Evolutionary conservation across 2,329 filamentous ascomycete genomes (phyloP), one percentile per base, ranked within the genome.

Genomic region (Colletotrichum filicis): DNA sequence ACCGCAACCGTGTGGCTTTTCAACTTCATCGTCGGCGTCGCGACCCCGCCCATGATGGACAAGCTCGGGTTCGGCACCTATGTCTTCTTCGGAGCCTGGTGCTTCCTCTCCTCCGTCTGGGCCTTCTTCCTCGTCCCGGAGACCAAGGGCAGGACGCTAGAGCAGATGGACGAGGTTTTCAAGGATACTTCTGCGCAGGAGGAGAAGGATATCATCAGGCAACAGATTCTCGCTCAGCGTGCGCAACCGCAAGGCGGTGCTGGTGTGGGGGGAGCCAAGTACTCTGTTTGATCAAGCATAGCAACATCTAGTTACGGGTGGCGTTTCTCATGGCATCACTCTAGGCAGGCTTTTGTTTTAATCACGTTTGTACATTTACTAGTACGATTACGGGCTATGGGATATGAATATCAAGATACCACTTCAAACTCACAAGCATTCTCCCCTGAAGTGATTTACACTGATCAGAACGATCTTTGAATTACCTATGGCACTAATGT

Each of bases 81-180:
- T 74, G 84, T 91, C 58, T 92, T 92, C 82, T 92, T 92, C 74
- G 87, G 87, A 0, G 81, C 84, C 3, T 89, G 89, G 75, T 88
- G 86, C 74, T 75, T 87, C 1, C 76, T 89, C 7, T 84, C 85
- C 0, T 79, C 85, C 7, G 70, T 85, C 0, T 90, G 87, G 82
- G 86, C 86, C 0, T 88, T 81, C 73, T 86, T 90, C 75, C 85
- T 88, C 61, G 86, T 92, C 0, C 90, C 90, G 0, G 90, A 92
- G 77, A 92, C 90, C 0, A 86, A 84, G 60, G 88, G 88, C 22
- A 83, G 80, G 75, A 89, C 84, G 0, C 81, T 91, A 0, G 89
- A 90, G 76, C 86, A 90, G 65, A 90, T 91, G 88, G 88, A 90
- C 74, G 75, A 77, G 1, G 80, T 86, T 0, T 71, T 71, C n/a